These are phyloP conservation scores for Blastomyces parvus DNA, from an alignment of 2,329 filamentous ascomycete species.

Conservation along the genomic window DNA sequence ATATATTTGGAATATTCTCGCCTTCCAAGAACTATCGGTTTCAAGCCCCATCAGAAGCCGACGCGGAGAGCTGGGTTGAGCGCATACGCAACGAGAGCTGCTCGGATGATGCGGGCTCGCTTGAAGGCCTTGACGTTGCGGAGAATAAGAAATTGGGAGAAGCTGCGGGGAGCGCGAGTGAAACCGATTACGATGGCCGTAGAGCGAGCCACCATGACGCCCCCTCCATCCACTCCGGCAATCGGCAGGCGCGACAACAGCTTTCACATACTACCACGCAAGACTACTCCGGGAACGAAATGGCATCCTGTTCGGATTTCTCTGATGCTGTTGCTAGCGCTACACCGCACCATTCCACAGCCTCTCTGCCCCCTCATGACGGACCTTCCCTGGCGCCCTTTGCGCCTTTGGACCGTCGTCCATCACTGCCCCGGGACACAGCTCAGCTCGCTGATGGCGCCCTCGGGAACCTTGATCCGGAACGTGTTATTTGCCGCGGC, in stretches of 20 bases:
- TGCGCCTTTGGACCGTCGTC: constrained; percentile 23
- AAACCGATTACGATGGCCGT: constrained; percentile 31
- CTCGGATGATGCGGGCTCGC: constrained; percentile 47
- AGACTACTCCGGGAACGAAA: constrained; percentile 54
- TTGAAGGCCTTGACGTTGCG: constrained; percentile 34
- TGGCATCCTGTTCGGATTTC: constrained; percentile 77
- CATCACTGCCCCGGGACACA: constrained; percentile 41
- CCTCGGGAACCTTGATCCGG: constrained; percentile 54
- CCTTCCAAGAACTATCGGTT: constrained; percentile 87
- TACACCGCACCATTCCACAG: constrained; percentile 23
- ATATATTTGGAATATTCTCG: constrained; percentile 88
- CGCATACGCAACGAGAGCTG: constrained; percentile 69
- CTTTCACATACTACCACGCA: constrained; percentile 27
- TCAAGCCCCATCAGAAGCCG: constrained; percentile 61
- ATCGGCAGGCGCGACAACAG: constrained; percentile 2
- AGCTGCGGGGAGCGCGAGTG: constrained; percentile 31
- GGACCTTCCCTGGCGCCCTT: constrained; percentile 10
- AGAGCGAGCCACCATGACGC: background rate
- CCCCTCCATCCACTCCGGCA: background rate
- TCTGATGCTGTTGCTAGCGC: constrained; percentile 49
- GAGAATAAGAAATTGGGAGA: constrained; percentile 52
- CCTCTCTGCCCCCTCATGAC: constrained; percentile 19
- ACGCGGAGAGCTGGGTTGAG: constrained; percentile 79
- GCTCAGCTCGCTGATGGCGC: constrained; percentile 53
- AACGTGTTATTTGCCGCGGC: constrained; percentile 89